Evolutionary conservation across 2,329 filamentous ascomycete species (phyloP).

Genomic region (Alternaria tenuissima): DNA sequence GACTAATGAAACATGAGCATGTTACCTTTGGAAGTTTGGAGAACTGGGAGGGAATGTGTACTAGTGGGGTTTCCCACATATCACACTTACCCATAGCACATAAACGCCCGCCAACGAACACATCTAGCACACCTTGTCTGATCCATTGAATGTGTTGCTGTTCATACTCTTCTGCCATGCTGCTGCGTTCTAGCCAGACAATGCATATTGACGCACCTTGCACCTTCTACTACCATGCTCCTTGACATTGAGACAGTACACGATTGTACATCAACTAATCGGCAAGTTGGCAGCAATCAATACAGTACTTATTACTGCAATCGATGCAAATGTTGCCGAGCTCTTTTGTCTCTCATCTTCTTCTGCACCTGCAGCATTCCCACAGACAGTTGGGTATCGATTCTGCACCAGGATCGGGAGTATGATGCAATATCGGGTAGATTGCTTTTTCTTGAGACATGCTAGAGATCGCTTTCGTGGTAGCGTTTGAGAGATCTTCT

Average conservation of each 20-base stretch:
- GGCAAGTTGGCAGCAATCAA: conserved; percentile 20
- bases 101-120: not conserved
- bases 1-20: not conserved
- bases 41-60: not conserved
- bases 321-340: conserved; percentile 22
- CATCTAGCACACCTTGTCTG: not conserved
- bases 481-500: not conserved
- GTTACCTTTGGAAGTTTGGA: not conserved
- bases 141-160: not conserved
- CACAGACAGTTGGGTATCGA: conserved; percentile 20
- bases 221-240: not conserved
- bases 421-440: not conserved
- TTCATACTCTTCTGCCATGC: not conserved
- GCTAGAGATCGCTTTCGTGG: not conserved
- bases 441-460: not conserved
- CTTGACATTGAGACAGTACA: not conserved
- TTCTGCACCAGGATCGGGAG: conserved; percentile 18
- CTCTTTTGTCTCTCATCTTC: conserved; percentile 22
- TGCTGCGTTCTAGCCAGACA: not conserved
- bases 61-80: not conserved
- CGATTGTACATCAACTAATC: not conserved
- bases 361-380: conserved; percentile 23
- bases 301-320: conserved; percentile 18
- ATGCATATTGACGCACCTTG: not conserved
- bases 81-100: not conserved